These are phyloP conservation scores for Macrolepiota fuliginosa DNA, from an alignment of 768 basidiomycete genomes.

Conservation along the genomic window DNA sequence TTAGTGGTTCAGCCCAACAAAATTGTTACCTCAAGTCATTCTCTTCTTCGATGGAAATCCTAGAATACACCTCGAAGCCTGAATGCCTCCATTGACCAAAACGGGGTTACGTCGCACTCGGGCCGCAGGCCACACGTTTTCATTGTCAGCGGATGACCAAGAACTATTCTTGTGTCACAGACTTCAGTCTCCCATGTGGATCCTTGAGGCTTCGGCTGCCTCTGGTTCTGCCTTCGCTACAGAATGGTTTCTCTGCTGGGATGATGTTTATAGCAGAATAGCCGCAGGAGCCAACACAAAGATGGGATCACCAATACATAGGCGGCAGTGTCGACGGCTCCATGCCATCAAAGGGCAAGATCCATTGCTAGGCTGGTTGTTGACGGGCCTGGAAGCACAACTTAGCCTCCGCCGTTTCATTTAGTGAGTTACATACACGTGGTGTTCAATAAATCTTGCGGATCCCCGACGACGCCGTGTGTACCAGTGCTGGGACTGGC, in stretches of 20 bases:
- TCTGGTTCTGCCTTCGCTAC: background rate
- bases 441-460: too few relatives aligned
- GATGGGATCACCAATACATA: background rate
- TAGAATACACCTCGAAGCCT: background rate
- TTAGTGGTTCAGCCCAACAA: background rate
- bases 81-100: background rate
- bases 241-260: background rate
- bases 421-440: background rate
- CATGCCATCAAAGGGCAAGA: background rate
- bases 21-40: background rate
- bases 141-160: background rate
- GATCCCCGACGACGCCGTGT: background rate
- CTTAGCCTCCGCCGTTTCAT: background rate
- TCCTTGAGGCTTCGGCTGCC: background rate
- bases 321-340: background rate
- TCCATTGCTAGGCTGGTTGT: background rate
- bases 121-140: background rate
- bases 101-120: background rate
- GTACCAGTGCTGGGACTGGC: background rate
- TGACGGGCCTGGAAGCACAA: background rate
- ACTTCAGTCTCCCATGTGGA: background rate
- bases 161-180: background rate
- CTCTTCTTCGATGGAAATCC: background rate
- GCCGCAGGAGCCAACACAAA: background rate
- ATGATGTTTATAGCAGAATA: background rate